These are phyloP conservation scores for Amylocystis lapponica DNA, from an alignment of 768 basidiomycete species.

Conservation along the genomic window DNA sequence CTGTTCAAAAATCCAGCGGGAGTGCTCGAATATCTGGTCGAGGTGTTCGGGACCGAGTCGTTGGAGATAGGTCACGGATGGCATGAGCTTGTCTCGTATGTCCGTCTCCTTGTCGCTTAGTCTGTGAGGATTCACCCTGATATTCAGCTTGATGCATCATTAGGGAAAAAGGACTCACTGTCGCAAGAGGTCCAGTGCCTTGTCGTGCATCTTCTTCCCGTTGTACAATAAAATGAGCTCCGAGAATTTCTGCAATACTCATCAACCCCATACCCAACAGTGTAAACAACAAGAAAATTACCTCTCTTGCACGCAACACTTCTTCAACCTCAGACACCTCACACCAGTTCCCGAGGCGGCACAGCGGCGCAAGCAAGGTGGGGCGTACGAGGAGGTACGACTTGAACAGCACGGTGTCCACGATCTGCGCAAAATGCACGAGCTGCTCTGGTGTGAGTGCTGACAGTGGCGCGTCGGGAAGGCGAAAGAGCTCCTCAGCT, in stretches of 20 bases:
- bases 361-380: conserved; percentile 75
- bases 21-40: conserved; percentile 72
- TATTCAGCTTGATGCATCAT: not conserved
- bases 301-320: conserved; percentile 73
- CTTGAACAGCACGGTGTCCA: conserved; percentile 94
- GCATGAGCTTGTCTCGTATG: conserved; percentile 69
- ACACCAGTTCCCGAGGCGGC: conserved; percentile 93
- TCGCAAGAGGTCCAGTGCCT: conserved; percentile 78
- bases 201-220: conserved; percentile 92
- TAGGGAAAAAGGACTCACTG: conserved; percentile 50
- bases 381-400: conserved; percentile 82
- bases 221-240: conserved; percentile 91
- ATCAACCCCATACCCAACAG: not conserved
- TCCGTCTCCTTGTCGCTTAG: conserved; percentile 76
- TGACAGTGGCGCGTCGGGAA: conserved; percentile 72
- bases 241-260: conserved; percentile 65
- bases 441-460: conserved; percentile 79
- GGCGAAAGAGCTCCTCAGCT: conserved; percentile 64
- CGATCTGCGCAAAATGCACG: conserved; percentile 84
- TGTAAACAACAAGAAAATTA: conserved; percentile 25
- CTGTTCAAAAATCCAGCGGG: conserved; percentile 80
- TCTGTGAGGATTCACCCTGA: conserved; percentile 33
- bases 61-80: conserved; percentile 86
- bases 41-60: conserved; percentile 82
- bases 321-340: conserved; percentile 94